Base-by-base conservation (phyloP, 2,329 filamentous ascomycete genomes). In the Boeremia lycopersici region DNA sequence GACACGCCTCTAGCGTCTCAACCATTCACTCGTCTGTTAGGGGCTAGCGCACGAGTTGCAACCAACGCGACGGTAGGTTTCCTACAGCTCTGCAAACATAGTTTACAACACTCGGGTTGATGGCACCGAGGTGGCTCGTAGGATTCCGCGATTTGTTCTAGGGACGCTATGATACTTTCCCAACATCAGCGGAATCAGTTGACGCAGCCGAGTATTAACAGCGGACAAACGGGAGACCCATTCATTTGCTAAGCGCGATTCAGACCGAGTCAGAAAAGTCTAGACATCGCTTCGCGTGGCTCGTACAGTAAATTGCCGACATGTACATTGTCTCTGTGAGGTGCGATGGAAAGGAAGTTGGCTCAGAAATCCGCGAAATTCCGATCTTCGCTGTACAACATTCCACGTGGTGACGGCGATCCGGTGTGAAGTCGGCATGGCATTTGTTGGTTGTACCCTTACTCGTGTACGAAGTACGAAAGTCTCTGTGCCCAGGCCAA, bases 261-360 rank as follows among this genome's bases (percentile, higher is more conserved):
- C 45, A 54, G 6, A 6, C 26, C 51, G 39, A 43, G 39, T 48
- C 45, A 49, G 15, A 41, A n/a, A n/a, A 29, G 15, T 19, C 34
- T 15, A 10, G n/a, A 26, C 34, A 12, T 19, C 28, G 8, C 31
- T 35, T 23, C 19, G 19, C 34, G 26, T 28, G 26, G 13, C 26
- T 19, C n/a, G 7, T 10, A 42, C 13, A 12, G 34, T 34, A 39
- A 30, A 29, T 13, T 38, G 11, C 19, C 23, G 30, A 25, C 19
- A 35, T 23, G 13, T 38, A 29, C 39, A 19, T 47, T 40, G 28
- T 35, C 30, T 28, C n/a, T 48, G 38, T 13, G 15, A 47, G 13
- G 23, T 41, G 33, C 17, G 40, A 55, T 55, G 40, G 34, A 46
- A 45, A 35, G 19, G 15, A 13, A 44, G 36, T 53, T 47, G 43